Percentiles rank a stretch among this genome's conserved stretches.
These are phyloP conservation scores for Platismatia glauca DNA, from an alignment of 495 filamentous ascomycete species.

Conservation along the genomic window DNA sequence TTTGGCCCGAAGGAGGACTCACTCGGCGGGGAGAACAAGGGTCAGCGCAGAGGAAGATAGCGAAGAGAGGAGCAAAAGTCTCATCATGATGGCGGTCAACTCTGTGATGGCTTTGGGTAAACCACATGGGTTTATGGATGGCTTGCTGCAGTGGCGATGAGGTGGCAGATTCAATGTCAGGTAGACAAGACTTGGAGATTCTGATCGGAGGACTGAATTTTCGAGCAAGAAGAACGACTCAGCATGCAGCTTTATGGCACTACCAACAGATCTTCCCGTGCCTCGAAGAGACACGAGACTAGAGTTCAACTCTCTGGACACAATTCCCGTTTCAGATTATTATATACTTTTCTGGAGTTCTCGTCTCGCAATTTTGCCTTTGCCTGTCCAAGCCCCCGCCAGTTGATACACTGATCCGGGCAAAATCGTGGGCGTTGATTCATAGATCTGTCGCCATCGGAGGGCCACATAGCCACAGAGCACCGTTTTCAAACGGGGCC, in stretches of 20 bases:
- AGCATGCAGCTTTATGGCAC: not conserved
- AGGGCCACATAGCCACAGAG: not conserved
- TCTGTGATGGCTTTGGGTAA: not conserved
- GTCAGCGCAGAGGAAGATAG: not conserved
- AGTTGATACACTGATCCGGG: not conserved
- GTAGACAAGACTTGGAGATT: not conserved
- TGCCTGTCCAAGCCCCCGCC: not conserved
- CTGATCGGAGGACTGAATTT: not conserved
- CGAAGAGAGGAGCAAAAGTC: not conserved
- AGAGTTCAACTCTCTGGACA: too few relatives aligned
- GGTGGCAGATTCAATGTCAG: not conserved
- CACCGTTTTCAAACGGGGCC: not conserved
- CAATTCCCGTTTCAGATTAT: not conserved
- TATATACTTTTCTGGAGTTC: not conserved
- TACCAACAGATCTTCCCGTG: not conserved
- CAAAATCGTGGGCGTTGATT: too few relatives aligned
- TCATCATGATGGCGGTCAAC: not conserved
- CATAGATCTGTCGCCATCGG: not conserved
- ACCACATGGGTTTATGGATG: not conserved
- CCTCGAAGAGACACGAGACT: not conserved
- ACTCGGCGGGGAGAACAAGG: not conserved
- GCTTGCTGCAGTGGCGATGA: not conserved
- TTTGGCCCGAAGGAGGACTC: not conserved
- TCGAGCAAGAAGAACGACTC: not conserved
- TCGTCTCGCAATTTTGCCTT: not conserved